Base-by-base conservation (phyloP, 1,284 basidiomycete species). In the Leccinum fuscescens region DNA sequence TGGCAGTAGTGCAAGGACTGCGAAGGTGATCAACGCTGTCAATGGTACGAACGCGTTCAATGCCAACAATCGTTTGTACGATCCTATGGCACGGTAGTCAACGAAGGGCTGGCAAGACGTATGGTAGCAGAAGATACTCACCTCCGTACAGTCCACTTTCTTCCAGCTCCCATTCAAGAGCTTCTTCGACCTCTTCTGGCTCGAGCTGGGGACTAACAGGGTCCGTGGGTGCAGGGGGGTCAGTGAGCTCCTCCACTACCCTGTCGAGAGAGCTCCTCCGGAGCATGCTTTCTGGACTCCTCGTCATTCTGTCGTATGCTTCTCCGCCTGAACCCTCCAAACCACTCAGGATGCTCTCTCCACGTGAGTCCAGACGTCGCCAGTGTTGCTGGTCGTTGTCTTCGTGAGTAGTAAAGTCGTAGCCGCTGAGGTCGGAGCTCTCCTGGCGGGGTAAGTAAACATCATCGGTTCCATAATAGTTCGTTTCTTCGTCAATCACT, bases 101-200 rank as follows among this genome's bases (percentile, higher is more conserved):
- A 35, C 12, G 50, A 58, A 50, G 48, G 48, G 48, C 9, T 22
- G 15, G 42, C 24, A n/a, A 24, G 9, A 22, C 53, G 39, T 33
- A 27, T 12, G 12, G 42, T 20, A 20, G 17, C 29, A 4, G 57
- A 12, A 20, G 31, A 57, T n/a, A 69, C 77, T 56, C 64, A 86
- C 87, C 88, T 64, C 77, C 68, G 66, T 86, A 89, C 35, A 88
- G 69, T 1, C 88, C 88, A 55, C 82, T 78, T 61, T 79, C 79
- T 59, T 81, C 84, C 54, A 90, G 69, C 59, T 82, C 79, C 73
- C 82, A 81, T 54, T 87, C 83, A 44, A 82, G 70, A 17, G 78
- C 75, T 59, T 77, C 76, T 7, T 73, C 73, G 1, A 64, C 68
- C 27, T 72, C 72, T 29, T 72, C 76, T 24, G 69, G 69, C 37